Conservation (phyloP, 441 rosid genomes). For the Populus hybrid region DNA sequence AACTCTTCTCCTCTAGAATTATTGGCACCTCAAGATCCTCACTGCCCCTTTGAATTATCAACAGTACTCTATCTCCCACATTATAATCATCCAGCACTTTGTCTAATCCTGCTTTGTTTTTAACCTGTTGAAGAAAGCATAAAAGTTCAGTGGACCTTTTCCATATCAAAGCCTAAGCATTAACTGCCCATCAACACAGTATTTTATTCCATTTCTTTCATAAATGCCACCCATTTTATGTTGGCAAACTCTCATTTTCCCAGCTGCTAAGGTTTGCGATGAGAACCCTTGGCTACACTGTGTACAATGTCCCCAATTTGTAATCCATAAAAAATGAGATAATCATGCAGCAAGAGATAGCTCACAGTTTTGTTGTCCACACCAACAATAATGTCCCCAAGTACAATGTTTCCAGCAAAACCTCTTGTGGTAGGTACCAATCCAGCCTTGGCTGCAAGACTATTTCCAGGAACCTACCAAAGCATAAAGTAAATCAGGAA, state of each 20-base stretch:
- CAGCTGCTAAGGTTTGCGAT: no score
- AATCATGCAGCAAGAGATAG: conserved; percentile 13
- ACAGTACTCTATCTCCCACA: conserved; percentile 62
- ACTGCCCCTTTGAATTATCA: conserved; percentile 66
- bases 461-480: conserved; percentile 63
- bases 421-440: conserved; percentile 76
- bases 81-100: conserved; percentile 75
- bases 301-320: neutral
- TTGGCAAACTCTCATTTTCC: no score
- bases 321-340: neutral
- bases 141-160: neutral
- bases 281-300: neutral
- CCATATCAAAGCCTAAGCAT: neutral
- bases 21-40: conserved; percentile 62
- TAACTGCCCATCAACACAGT: neutral
- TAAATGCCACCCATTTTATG: no score
- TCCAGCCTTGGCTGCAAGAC: conserved; percentile 76
- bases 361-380: conserved; percentile 71
- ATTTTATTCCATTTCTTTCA: no score
- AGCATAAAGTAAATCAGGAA: conserved; percentile 5
- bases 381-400: conserved; percentile 79
- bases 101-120: conserved; percentile 70
- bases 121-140: conserved; percentile 49
- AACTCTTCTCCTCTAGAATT: conserved; percentile 63
- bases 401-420: conserved; percentile 79